These are phyloP conservation scores for Bisporella sp. DNA, from an alignment of 2,329 filamentous ascomycete species.

Conservation along the genomic window DNA sequence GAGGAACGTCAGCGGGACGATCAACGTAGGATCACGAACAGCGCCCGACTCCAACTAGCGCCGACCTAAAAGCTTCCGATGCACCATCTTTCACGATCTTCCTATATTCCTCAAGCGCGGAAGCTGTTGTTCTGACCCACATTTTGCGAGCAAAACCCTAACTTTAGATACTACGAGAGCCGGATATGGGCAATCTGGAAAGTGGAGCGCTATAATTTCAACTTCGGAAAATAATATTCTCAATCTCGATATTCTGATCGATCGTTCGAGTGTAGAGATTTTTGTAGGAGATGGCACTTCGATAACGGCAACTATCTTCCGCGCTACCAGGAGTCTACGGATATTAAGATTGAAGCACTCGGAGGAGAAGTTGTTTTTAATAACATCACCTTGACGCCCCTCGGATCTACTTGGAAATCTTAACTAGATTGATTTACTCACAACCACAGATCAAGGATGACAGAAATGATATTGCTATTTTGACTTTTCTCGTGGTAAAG, in stretches of 20 bases:
- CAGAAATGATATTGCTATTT: no score
- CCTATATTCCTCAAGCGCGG: slow-evolving; percentile 20
- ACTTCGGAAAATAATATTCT: slow-evolving; percentile 14
- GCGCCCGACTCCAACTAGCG: slow-evolving; percentile 19
- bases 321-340: slow-evolving; percentile 21
- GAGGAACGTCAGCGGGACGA: slow-evolving; percentile 12
- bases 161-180: slow-evolving; percentile 25
- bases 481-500: no score
- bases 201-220: slow-evolving; percentile 21
- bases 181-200: slow-evolving; percentile 24
- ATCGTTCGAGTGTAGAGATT: slow-evolving; percentile 24
- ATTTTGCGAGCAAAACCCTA: slow-evolving; percentile 15
- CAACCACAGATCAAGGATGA: no score
- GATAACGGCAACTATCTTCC: slow-evolving; percentile 23
- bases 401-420: slow-evolving; percentile 2
- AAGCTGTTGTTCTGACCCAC: slow-evolving; percentile 21
- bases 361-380: slow-evolving; percentile 4
- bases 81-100: slow-evolving; percentile 21
- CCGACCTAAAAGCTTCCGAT: slow-evolving; percentile 19
- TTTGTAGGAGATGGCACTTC: slow-evolving; percentile 25
- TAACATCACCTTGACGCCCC: slow-evolving; percentile 1
- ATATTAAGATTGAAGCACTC: slow-evolving; percentile 14
- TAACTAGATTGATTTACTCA: neutral
- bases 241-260: slow-evolving; percentile 25
- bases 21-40: slow-evolving; percentile 16